A percentile compares a stretch with the other conserved stretches of the same genome.
phyloP scores from a whole-genome alignment of 225 moss, liverwort and hornwort genomes.

The Climacium dendroides region DNA sequence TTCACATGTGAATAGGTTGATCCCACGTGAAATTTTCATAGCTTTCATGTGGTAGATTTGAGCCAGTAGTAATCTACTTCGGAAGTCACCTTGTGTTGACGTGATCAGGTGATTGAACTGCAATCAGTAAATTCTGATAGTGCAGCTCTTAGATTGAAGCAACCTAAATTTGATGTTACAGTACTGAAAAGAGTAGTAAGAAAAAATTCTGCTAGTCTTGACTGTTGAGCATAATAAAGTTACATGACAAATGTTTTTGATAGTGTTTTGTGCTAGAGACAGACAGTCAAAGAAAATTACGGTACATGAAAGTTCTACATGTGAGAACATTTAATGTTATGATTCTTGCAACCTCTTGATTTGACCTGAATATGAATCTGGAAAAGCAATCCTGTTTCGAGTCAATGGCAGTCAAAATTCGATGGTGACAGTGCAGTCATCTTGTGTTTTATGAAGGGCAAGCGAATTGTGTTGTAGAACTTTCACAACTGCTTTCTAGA shows the following conservation, averaged over 20 bases:
- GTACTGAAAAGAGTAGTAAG: neutral
- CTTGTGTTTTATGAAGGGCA: neutral
- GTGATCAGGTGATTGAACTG: neutral
- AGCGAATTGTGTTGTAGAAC: neutral
- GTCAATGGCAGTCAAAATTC: neutral
- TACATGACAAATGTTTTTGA: neutral
- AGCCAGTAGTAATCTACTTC: neutral
- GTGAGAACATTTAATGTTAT: neutral
- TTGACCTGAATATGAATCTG: neutral
- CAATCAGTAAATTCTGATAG: neutral
- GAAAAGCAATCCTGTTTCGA: neutral
- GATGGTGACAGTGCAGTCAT: neutral
- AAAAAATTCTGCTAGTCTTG: neutral
- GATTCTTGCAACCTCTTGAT: neutral
- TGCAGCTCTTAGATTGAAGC: slow-evolving; percentile 1
- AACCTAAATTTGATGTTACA: neutral
- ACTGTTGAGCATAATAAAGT: neutral
- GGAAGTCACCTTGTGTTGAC: slow-evolving; percentile 3
- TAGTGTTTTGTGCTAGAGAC: neutral
- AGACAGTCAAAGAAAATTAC: neutral
- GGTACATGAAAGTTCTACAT: neutral
- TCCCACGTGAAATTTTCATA: neutral
- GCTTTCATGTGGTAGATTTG: slow-evolving; percentile 2
- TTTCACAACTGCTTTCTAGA: neutral
- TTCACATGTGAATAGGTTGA: neutral